Conservation (phyloP, 2,329 filamentous ascomycete genomes). For the Corynespora cassiicola region DNA sequence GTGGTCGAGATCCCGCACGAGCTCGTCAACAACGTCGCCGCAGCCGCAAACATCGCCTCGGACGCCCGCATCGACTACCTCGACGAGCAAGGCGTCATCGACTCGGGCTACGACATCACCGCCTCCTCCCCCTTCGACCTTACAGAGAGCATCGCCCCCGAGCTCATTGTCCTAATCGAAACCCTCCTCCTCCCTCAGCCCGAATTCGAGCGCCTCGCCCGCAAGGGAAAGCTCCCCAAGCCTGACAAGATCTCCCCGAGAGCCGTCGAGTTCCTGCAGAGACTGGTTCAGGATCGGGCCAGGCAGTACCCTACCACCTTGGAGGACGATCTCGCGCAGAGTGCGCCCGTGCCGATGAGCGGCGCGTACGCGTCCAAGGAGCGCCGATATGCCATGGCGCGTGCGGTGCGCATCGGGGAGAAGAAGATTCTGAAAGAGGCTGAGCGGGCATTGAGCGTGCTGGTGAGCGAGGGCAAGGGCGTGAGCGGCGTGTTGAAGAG, state of each 20-base stretch:
- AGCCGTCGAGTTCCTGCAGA: constrained; percentile 48
- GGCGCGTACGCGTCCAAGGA: constrained; percentile 18
- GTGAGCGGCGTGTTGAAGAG: constrained; percentile 11
- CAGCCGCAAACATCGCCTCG: constrained; percentile 16
- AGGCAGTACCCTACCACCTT: constrained; percentile 61
- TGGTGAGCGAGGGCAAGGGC: constrained; percentile 36
- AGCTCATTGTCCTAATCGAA: constrained; percentile 53
- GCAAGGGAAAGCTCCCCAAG: constrained; percentile 53
- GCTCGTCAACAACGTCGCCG: constrained; percentile 51
- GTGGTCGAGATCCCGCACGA: constrained; percentile 78
- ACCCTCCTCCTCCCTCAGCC: constrained; percentile 49
- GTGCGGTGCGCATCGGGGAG: constrained; percentile 73
- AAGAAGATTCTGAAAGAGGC: constrained; percentile 70
- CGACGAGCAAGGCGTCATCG: constrained; percentile 68
- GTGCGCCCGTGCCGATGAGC: constrained; percentile 44
- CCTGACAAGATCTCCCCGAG: constrained; percentile 46
- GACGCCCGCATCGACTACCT: constrained; percentile 58
- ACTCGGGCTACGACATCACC: constrained; percentile 72
- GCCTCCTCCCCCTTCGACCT: constrained; percentile 39
- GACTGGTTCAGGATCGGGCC: constrained; percentile 48
- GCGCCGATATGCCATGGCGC: constrained; percentile 62
- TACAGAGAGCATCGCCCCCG: constrained; percentile 47
- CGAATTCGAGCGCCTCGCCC: constrained; percentile 50
- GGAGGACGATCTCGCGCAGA: constrained; percentile 59
- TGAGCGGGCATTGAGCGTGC: constrained; percentile 39